Evolutionary conservation across 1,139 yeast species (phyloP).

Genomic region (Debaryomyces sp.): DNA sequence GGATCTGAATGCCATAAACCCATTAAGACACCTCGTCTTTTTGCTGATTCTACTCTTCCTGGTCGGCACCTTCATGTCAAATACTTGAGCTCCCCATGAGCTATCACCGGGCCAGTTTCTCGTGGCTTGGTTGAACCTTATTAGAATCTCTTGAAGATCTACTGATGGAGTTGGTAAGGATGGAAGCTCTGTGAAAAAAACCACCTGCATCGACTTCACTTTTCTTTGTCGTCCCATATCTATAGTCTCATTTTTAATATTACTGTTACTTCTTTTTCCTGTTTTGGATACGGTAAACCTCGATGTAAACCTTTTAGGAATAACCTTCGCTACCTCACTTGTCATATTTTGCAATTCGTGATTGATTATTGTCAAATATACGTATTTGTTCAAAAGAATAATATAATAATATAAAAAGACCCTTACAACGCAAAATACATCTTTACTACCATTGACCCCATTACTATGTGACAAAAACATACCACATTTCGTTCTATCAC

Average conservation of each 20-base stretch:
- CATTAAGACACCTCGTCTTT: constrained; percentile 24
- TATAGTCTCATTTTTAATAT: not conserved
- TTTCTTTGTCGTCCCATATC: not conserved
- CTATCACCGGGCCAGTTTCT: not conserved
- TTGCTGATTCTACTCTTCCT: not conserved
- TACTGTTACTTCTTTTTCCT: not conserved
- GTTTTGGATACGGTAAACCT: constrained; percentile 7
- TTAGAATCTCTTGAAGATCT: constrained; percentile 10
- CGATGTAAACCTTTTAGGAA: constrained; percentile 11
- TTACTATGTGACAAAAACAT: not conserved
- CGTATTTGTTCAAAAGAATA: not conserved
- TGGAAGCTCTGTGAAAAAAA: constrained; percentile 13
- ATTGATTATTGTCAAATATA: not conserved
- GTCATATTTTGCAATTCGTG: not conserved
- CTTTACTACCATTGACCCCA: not conserved
- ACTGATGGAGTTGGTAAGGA: constrained; percentile 12
- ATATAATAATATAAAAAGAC: not conserved
- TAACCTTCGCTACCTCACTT: constrained; percentile 5
- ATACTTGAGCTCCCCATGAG: not conserved
- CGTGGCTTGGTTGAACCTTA: constrained; percentile 10
- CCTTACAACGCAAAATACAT: not conserved
- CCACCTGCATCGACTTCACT: constrained; percentile 6
- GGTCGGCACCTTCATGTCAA: not conserved
- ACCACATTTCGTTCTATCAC: constrained; percentile 4
- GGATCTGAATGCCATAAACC: constrained; percentile 40